Percentiles rank a stretch among this genome's conserved stretches.
Conservation (phyloP, 176 grass and related monocot species). For the Musa acuminata region DNA sequence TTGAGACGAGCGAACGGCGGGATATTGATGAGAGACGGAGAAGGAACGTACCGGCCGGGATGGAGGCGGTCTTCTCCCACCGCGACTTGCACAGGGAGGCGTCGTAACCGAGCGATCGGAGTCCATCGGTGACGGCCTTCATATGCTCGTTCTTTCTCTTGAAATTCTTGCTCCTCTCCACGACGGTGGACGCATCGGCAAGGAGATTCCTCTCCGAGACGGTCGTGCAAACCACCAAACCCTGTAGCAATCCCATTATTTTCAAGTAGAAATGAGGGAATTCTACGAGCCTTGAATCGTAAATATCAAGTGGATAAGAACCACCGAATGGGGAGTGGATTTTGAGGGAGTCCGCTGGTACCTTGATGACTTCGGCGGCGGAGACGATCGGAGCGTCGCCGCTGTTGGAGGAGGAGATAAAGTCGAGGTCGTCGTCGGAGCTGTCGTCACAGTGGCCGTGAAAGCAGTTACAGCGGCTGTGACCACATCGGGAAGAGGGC, state of each 20-base stretch:
- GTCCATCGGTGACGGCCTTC: conserved; percentile 39
- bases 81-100: conserved; percentile 57
- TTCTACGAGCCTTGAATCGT: too few relatives aligned
- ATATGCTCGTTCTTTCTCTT: conserved; percentile 46
- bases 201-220: conserved; percentile 88
- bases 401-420: conserved; percentile 3
- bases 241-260: conserved; percentile 25
- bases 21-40: not conserved
- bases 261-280: conserved; percentile 1
- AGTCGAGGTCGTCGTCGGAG: conserved; percentile 49
- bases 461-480: conserved; percentile 9
- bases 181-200: conserved; percentile 46
- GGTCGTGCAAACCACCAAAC: conserved; percentile 60
- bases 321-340: not conserved
- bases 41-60: conserved; percentile 37
- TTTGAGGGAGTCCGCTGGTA: conserved; percentile 23
- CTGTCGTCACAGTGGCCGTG: conserved; percentile 50
- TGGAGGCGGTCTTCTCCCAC: conserved; percentile 64
- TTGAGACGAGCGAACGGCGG: not conserved
- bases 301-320: conserved; percentile 10
- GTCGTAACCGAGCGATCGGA: conserved; percentile 53
- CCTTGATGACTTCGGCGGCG: conserved; percentile 66
- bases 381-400: conserved; percentile 29
- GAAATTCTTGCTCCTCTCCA: conserved; percentile 41
- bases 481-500: not conserved